A percentile compares a stretch with the other conserved stretches of the same genome.
Conservation (phyloP, 2,329 filamentous ascomycete genomes). For the Fusarium torreyae region DNA sequence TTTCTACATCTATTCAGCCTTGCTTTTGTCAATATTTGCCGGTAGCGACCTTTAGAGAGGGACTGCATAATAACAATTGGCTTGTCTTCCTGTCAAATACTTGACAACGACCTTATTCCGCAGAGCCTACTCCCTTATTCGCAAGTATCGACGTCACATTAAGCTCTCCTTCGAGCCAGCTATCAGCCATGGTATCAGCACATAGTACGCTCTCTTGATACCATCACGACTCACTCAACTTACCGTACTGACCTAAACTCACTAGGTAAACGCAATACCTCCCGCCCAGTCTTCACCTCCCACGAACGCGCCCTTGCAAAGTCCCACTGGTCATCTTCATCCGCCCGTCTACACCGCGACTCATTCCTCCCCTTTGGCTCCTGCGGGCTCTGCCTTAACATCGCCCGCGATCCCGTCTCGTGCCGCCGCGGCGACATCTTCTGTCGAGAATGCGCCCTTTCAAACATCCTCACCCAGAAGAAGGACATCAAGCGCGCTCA, state of each 20-base stretch:
- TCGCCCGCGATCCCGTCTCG: slow-evolving; percentile 85
- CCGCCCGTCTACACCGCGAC: slow-evolving; percentile 88
- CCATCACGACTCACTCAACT: not conserved
- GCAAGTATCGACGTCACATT: slow-evolving; percentile 20
- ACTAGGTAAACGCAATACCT: slow-evolving; percentile 87
- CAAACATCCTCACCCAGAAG: slow-evolving; percentile 90
- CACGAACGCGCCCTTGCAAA: slow-evolving; percentile 90
- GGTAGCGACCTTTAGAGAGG: not conserved
- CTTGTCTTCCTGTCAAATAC: not conserved
- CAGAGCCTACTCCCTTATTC: not conserved
- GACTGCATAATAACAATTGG: not conserved
- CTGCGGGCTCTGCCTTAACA: slow-evolving; percentile 88
- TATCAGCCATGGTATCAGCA: slow-evolving; percentile 53
- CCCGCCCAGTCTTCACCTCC: slow-evolving; percentile 92
- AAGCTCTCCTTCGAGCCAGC: slow-evolving; percentile 3
- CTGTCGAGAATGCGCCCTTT: slow-evolving; percentile 93
- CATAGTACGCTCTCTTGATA: slow-evolving; percentile 59
- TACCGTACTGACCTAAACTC: not conserved
- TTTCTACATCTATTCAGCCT: not conserved
- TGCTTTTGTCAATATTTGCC: not conserved
- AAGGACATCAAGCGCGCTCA: slow-evolving; percentile 90
- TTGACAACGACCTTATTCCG: not conserved
- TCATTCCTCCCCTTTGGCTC: slow-evolving; percentile 93
- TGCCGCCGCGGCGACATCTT: slow-evolving; percentile 91
- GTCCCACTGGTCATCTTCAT: slow-evolving; percentile 83